phyloP scores from a whole-genome alignment of 148 eudicot genomes.

The Suaeda aralocaspica region DNA sequence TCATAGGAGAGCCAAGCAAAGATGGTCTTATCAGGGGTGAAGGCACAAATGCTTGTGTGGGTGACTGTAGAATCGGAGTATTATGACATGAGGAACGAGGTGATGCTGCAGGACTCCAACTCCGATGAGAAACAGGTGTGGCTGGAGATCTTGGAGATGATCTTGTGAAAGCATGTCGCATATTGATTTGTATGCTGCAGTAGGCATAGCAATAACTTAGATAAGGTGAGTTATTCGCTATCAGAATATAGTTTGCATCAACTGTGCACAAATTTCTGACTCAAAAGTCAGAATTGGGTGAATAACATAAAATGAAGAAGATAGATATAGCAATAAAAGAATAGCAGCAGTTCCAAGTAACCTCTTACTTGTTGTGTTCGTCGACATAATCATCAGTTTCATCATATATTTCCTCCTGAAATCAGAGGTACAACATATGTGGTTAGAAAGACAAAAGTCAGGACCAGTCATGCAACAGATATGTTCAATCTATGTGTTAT shows the following conservation, averaged over 20 bases:
- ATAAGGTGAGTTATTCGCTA: not conserved
- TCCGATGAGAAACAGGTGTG: constrained; percentile 30
- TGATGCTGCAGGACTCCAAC: constrained; percentile 35
- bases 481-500: no score
- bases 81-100: constrained; percentile 47
- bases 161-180: constrained; percentile 37
- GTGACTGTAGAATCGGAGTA: constrained; percentile 46
- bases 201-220: not conserved
- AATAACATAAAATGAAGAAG: not conserved
- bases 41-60: constrained; percentile 42
- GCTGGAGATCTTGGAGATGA: constrained; percentile 47
- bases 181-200: constrained; percentile 58
- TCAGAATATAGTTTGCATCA: not conserved
- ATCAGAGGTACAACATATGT: not conserved
- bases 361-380: constrained; percentile 61
- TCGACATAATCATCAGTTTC: constrained; percentile 78
- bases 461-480: not conserved
- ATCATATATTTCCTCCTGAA: constrained; percentile 66
- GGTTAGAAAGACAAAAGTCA: not conserved
- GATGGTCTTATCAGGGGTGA: constrained; percentile 53
- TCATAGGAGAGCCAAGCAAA: constrained; percentile 46
- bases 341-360: not conserved
- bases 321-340: no score
- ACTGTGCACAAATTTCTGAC: no score
- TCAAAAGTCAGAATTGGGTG: not conserved